phyloP scores from a whole-genome alignment of 495 filamentous ascomycete species.

The Friedmanniomyces endolithicus region DNA sequence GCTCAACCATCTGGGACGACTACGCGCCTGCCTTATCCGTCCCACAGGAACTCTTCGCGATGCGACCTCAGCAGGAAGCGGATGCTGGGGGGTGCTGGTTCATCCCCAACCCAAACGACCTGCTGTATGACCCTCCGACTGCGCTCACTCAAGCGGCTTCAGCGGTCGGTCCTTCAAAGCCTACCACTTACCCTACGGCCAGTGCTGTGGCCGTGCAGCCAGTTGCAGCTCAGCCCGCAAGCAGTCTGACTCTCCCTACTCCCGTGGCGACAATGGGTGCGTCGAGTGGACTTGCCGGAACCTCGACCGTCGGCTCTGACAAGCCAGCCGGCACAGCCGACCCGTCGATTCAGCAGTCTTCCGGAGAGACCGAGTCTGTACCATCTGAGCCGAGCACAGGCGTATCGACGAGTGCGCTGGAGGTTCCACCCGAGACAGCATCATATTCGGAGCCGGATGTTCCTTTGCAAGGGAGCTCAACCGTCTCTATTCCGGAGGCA shows the following conservation, averaged over 20 bases:
- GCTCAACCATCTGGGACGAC: slow-evolving; percentile 7
- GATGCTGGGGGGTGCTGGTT: background rate
- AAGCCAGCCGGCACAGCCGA: no score
- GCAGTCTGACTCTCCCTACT: background rate
- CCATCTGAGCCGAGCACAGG: no score
- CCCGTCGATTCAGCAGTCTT: no score
- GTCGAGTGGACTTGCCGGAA: background rate
- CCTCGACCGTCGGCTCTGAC: background rate
- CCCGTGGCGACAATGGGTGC: background rate
- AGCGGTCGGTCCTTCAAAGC: background rate
- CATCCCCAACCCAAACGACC: background rate
- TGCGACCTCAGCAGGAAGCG: background rate
- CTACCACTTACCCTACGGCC: background rate
- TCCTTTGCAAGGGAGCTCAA: no score
- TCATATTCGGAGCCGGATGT: no score
- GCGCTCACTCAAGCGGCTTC: background rate
- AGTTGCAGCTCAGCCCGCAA: background rate
- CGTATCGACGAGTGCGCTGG: no score
- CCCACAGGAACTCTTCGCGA: background rate
- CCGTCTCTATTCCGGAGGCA: no score
- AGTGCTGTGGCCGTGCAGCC: background rate
- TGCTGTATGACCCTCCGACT: background rate
- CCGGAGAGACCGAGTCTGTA: no score
- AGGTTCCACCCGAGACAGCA: no score
- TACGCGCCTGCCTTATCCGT: background rate